These are phyloP conservation scores for Lomentospora prolificans DNA, from an alignment of 2,329 filamentous ascomycete genomes.

Conservation along the genomic window DNA sequence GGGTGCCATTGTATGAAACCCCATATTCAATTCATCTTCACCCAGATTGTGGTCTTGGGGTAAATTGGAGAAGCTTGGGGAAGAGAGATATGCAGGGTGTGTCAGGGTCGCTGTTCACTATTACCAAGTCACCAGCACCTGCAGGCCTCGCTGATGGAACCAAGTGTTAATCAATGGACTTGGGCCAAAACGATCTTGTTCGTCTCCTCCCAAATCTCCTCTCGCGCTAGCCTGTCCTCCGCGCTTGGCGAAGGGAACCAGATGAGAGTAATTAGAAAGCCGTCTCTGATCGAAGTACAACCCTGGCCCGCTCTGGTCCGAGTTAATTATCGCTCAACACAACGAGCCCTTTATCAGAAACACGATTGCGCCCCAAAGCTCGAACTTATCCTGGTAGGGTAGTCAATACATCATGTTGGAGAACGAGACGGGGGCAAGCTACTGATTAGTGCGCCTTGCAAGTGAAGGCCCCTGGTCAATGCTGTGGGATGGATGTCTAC, in stretches of 20 bases:
- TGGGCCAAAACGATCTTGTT: background rate
- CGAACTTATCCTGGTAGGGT: background rate
- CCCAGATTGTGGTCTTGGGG: background rate
- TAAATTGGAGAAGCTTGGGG: slow-evolving; percentile 1
- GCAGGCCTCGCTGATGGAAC: background rate
- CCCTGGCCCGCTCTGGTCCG: background rate
- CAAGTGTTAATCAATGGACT: background rate
- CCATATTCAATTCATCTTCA: too few relatives aligned
- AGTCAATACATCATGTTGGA: background rate
- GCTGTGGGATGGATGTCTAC: background rate
- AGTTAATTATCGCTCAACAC: background rate
- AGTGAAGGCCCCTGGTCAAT: background rate
- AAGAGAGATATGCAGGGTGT: background rate
- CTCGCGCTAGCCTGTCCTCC: background rate
- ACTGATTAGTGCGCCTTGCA: background rate
- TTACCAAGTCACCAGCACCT: background rate
- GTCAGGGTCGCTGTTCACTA: background rate
- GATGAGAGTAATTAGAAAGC: background rate
- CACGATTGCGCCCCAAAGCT: background rate
- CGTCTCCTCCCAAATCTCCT: background rate
- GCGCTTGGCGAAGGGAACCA: background rate
- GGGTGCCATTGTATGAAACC: background rate
- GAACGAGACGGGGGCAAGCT: background rate
- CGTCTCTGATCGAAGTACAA: background rate
- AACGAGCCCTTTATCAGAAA: background rate